Percentiles rank a stretch among this genome's conserved stretches.
phyloP scores from a whole-genome alignment of 768 basidiomycete species.

The Termitomyces sp. region DNA sequence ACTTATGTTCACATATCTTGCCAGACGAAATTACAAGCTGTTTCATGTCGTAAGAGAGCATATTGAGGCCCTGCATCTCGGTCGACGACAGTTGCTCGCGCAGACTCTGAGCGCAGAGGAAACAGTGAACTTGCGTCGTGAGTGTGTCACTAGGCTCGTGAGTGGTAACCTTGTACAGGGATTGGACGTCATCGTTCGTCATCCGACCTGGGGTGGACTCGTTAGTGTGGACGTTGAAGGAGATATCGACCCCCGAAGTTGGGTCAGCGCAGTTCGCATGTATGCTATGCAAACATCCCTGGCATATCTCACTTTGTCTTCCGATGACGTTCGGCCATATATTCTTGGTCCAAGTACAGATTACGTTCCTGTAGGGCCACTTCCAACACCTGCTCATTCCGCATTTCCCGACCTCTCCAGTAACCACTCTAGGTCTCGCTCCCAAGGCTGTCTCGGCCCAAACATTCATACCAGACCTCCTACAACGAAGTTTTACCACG shows the following conservation, averaged over 20 bases:
- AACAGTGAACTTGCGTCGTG: constrained; percentile 71
- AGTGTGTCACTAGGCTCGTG: constrained; percentile 85
- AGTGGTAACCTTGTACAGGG: constrained; percentile 89
- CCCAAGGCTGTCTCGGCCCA: constrained; percentile 26
- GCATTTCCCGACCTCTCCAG: constrained; percentile 59
- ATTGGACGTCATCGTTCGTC: constrained; percentile 93
- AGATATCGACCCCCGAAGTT: constrained; percentile 73
- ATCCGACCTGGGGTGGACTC: constrained; percentile 86
- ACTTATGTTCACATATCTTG: constrained; percentile 87
- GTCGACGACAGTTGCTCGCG: constrained; percentile 85
- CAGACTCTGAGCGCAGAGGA: constrained; percentile 87
- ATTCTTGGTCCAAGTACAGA: constrained; percentile 41
- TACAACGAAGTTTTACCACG: constrained; percentile 77
- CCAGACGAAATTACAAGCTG: constrained; percentile 81
- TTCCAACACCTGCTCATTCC: constrained; percentile 62
- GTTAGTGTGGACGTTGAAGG: constrained; percentile 89
- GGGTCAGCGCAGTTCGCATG: constrained; percentile 89
- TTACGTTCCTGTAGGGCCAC: constrained; percentile 37
- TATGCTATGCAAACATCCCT: constrained; percentile 83
- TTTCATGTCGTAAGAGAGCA: constrained; percentile 85
- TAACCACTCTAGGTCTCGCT: constrained; percentile 33
- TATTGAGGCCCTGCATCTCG: constrained; percentile 86
- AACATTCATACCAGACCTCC: constrained; percentile 30
- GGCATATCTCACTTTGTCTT: constrained; percentile 65
- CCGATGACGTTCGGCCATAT: constrained; percentile 36